Percentiles rank a stretch among this genome's conserved stretches.
These are phyloP conservation scores for Fusarium coffeatum DNA, from an alignment of 2,329 filamentous ascomycete genomes.

Conservation along the genomic window DNA sequence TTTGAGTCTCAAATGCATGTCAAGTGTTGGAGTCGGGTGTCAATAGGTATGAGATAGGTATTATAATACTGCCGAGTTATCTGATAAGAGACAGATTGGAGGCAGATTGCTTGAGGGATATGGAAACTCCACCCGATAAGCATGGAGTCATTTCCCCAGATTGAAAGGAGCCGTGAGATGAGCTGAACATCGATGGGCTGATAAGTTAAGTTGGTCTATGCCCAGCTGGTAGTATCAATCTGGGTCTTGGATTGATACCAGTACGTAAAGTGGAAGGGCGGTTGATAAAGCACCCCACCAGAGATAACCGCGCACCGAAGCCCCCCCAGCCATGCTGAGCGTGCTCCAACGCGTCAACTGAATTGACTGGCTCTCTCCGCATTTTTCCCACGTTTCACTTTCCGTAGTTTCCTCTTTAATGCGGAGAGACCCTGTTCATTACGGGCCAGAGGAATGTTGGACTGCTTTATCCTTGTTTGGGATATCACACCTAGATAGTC, in stretches of 20 bases:
- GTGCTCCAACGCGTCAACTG: conserved; percentile 24
- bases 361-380: conserved; percentile 20
- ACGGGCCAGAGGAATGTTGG: not conserved
- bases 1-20: too few relatives aligned
- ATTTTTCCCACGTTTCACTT: not conserved
- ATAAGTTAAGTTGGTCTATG: not conserved
- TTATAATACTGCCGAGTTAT: conserved; percentile 5
- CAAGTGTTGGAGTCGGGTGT: too few relatives aligned
- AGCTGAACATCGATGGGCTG: not conserved
- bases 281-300: conserved; percentile 32
- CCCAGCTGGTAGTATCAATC: not conserved
- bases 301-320: conserved; percentile 41
- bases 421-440: not conserved
- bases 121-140: conserved; percentile 21
- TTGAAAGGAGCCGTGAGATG: not conserved
- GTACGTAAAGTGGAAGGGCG: conserved; percentile 24
- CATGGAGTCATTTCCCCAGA: conserved; percentile 21
- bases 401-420: not conserved
- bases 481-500: not conserved
- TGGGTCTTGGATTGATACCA: conserved; percentile 14
- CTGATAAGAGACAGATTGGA: not conserved
- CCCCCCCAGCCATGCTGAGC: not conserved
- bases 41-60: too few relatives aligned
- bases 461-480: not conserved
- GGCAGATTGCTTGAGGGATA: not conserved